Percentiles rank a stretch among this genome's conserved stretches.
Evolutionary conservation across 2,329 filamentous ascomycete genomes (phyloP).

Genomic region (Botrytis porri): DNA sequence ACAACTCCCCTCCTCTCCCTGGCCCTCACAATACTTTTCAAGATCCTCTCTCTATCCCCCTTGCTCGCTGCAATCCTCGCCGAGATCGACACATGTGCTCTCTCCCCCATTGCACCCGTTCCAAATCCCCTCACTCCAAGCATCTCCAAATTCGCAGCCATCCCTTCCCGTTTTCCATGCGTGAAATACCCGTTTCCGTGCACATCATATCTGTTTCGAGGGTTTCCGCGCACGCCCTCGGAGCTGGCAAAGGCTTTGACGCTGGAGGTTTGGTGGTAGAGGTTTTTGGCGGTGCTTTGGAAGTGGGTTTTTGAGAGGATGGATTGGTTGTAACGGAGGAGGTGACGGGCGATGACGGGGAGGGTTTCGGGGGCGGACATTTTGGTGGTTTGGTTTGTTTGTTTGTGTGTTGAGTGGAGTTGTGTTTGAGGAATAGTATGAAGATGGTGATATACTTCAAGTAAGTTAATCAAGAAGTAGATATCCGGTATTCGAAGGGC

Average conservation of each 20-base stretch:
- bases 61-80: constrained; percentile 5
- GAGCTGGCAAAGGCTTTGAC: not conserved
- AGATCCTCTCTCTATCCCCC: constrained; percentile 2
- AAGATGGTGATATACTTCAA: not conserved
- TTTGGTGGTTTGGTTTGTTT: too few relatives aligned
- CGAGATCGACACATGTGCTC: not conserved
- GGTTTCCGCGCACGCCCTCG: not conserved
- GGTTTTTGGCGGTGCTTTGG: not conserved
- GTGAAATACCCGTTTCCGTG: not conserved
- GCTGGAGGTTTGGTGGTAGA: not conserved
- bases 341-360: not conserved
- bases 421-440: not conserved
- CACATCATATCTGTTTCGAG: not conserved
- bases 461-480: not conserved
- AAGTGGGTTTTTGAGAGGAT: not conserved
- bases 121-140: not conserved
- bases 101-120: not conserved
- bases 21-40: not conserved
- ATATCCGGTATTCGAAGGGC: not conserved
- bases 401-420: too few relatives aligned
- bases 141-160: not conserved
- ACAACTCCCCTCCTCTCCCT: not conserved
- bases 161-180: not conserved
- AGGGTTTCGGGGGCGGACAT: not conserved
- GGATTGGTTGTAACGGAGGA: constrained; percentile 8